Percentiles rank a stretch among this genome's conserved stretches.
Evolutionary conservation across 202 grass and related monocot genomes (phyloP).

Genomic region (Dendrocalamus latiflorus): DNA sequence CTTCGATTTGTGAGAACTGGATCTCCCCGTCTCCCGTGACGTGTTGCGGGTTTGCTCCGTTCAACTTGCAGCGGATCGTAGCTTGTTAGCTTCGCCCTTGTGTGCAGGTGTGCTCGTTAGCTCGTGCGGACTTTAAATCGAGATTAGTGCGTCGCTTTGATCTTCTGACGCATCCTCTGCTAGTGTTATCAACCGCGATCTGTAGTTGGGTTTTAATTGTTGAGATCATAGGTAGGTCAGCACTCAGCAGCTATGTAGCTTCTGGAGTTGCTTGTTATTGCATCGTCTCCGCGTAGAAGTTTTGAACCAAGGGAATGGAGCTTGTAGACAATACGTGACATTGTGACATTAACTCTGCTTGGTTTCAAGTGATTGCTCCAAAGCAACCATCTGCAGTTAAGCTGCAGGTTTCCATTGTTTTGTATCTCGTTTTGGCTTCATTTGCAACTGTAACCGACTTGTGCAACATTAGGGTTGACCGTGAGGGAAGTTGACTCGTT

Average conservation of each 20-base stretch:
- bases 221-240: constrained; percentile 15
- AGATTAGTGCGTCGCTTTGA: not conserved
- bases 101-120: constrained; percentile 4
- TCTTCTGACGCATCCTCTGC: not conserved
- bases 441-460: not conserved
- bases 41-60: not conserved
- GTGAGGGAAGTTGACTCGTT: not conserved
- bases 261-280: constrained; percentile 5
- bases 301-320: constrained; percentile 8
- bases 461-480: not conserved
- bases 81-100: not conserved
- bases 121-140: not conserved
- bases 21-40: not conserved
- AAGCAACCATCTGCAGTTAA: not conserved
- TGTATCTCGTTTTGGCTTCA: not conserved
- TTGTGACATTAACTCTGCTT: not conserved
- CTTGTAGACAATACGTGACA: not conserved
- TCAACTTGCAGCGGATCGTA: constrained; percentile 1
- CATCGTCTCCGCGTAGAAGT: not conserved
- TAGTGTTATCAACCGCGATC: not conserved
- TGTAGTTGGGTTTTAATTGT: not conserved
- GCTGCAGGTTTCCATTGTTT: not conserved
- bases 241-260: not conserved
- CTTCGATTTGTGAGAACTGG: constrained; percentile 2
- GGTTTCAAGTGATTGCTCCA: not conserved